Percentiles rank a stretch among this genome's conserved stretches.
Evolutionary conservation across 2,329 filamentous ascomycete species (phyloP).

Genomic region (Botryotinia globosa): DNA sequence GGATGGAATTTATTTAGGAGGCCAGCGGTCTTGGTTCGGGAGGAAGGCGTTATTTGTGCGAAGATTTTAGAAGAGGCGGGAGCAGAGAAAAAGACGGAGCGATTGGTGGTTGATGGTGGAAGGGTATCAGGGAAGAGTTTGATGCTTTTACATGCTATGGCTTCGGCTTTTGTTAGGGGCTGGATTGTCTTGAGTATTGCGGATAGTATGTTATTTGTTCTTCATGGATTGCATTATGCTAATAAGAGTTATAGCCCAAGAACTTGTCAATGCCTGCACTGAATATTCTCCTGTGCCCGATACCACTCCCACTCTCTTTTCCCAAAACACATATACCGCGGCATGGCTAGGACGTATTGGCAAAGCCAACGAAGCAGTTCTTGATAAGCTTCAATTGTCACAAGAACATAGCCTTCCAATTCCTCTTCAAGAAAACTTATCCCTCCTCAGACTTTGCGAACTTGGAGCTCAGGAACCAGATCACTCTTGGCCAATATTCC

Average conservation of each 20-base stretch:
- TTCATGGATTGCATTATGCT: constrained; percentile 17
- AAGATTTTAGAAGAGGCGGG: constrained; percentile 57
- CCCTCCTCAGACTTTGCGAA: constrained; percentile 65
- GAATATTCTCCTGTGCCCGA: constrained; percentile 71
- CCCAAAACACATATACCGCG: constrained; percentile 75
- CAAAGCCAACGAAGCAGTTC: constrained; percentile 66
- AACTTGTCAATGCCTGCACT: constrained; percentile 75
- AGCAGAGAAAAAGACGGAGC: constrained; percentile 52
- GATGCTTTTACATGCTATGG: constrained; percentile 77
- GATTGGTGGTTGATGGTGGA: constrained; percentile 70
- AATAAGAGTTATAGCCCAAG: constrained; percentile 57
- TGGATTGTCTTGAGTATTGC: constrained; percentile 91
- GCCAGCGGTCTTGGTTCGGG: constrained; percentile 74
- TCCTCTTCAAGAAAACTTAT: constrained; percentile 54
- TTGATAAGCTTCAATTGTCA: constrained; percentile 52
- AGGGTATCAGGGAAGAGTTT: constrained; percentile 83
- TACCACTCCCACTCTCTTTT: constrained; percentile 60
- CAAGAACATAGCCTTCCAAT: constrained; percentile 57
- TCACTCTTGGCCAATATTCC: constrained; percentile 75
- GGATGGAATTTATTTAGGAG: constrained; percentile 82
- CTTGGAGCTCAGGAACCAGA: constrained; percentile 72
- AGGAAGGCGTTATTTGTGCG: constrained; percentile 73
- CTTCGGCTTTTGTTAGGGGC: constrained; percentile 74
- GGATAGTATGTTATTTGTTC: constrained; percentile 61
- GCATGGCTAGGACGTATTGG: constrained; percentile 70